A percentile compares a stretch with the other conserved stretches of the same genome.
phyloP scores from a whole-genome alignment of 208 protist species.

The Leishmania gerbilli region DNA sequence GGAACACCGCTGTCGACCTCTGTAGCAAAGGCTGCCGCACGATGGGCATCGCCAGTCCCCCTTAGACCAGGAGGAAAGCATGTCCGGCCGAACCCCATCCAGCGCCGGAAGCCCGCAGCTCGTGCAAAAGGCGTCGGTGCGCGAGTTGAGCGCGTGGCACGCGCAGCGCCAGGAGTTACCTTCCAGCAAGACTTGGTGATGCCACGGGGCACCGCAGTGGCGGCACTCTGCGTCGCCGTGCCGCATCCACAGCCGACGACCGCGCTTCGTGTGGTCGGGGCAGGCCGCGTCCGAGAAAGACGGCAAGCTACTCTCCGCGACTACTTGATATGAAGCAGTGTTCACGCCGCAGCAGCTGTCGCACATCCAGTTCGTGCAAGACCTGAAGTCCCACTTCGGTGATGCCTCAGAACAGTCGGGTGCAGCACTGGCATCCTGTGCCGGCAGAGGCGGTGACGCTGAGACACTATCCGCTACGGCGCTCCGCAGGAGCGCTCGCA shows the following conservation, averaged over 20 bases:
- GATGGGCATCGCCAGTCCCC: slow-evolving; percentile 73
- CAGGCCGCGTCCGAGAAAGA: background rate
- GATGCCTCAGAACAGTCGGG: background rate
- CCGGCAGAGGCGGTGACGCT: background rate
- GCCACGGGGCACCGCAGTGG: slow-evolving; percentile 66
- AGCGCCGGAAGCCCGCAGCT: slow-evolving; percentile 61
- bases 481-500: slow-evolving; percentile 34
- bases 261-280: background rate
- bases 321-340: slow-evolving; percentile 53
- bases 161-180: slow-evolving; percentile 68
- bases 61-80: slow-evolving; percentile 64
- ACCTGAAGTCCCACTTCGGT: slow-evolving; percentile 50
- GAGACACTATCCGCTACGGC: background rate
- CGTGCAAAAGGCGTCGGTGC: slow-evolving; percentile 27
- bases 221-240: slow-evolving; percentile 43
- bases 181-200: slow-evolving; percentile 46
- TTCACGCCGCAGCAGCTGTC: slow-evolving; percentile 72
- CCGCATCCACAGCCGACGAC: slow-evolving; percentile 19
- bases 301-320: background rate
- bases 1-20: slow-evolving; percentile 45
- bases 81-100: slow-evolving; percentile 35
- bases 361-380: slow-evolving; percentile 73
- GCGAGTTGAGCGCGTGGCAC: slow-evolving; percentile 63
- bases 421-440: background rate
- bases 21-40: slow-evolving; percentile 66